These are phyloP conservation scores for Penicillium olsonii DNA, from an alignment of 2,329 filamentous ascomycete species.

Conservation along the genomic window DNA sequence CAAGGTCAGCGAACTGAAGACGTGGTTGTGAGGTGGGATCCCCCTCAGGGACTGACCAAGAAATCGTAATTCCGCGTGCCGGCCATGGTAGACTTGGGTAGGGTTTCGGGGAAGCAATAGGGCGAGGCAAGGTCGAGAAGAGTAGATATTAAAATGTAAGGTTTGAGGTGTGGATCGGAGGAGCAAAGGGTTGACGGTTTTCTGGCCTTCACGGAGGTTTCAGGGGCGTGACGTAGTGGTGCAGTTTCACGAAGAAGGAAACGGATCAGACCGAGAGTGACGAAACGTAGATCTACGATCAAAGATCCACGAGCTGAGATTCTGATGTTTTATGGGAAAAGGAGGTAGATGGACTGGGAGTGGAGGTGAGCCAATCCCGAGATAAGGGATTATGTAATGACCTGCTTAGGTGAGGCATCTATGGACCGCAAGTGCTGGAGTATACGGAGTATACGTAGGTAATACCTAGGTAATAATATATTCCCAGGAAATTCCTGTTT, in stretches of 20 bases:
- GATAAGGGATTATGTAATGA: constrained; percentile 17
- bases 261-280: not conserved
- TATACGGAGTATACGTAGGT: too few relatives aligned
- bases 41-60: constrained; percentile 64
- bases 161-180: not conserved
- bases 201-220: constrained; percentile 5
- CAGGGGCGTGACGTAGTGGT: not conserved
- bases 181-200: constrained; percentile 1
- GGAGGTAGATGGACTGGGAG: constrained; percentile 3
- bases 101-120: constrained; percentile 8
- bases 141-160: not conserved
- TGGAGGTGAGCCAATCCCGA: constrained; percentile 14
- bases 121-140: constrained; percentile 1
- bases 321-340: constrained; percentile 5
- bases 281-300: constrained; percentile 1
- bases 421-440: too few relatives aligned
- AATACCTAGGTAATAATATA: too few relatives aligned
- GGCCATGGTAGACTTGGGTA: constrained; percentile 65
- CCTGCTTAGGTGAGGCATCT: constrained; percentile 32
- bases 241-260: not conserved
- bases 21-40: not conserved
- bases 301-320: constrained; percentile 1
- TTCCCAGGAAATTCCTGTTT: too few relatives aligned
- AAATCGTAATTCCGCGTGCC: constrained; percentile 99
- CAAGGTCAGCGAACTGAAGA: constrained; percentile 1